Evolutionary conservation across 2,329 filamentous ascomycete species (phyloP), one percentile per base, ranked within the genome.

Genomic region (Xylariomycetidae sp.): DNA sequence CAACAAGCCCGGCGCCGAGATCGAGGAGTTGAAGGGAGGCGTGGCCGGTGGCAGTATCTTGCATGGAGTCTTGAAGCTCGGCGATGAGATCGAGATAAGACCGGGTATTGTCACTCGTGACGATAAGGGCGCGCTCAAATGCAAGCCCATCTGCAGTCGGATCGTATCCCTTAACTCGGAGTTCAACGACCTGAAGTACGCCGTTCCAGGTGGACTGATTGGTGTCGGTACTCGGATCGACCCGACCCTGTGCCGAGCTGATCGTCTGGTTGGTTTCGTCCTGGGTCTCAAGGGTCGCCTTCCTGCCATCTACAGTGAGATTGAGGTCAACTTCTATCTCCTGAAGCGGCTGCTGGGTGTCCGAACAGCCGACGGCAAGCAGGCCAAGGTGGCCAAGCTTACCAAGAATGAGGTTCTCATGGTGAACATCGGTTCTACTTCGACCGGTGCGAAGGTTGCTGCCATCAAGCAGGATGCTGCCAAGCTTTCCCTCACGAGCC

Each of bases 241-340:
- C 60, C 92, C 92, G 40, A 98, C 92, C 5, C 82, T 98, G 33
- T 98, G 92, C 79, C 79, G 92, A 80, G 92, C 92, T 50, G 92
- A 98, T 79, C 90, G 92, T 78, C 79, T 98, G 9, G 92, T 98
- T 50, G 92, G 92, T 61, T 94, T 94, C 76, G 92, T 98, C 32
- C 79, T 98, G 40, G 92, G 92, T 60, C 82, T 95, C 52, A 89
- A 89, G 67, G 92, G 92, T 48, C 80, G 83, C 52, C 79, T 98
- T 16, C 92, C 92, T 31, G 87, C 92, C 58, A 96, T 98, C 62
- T 98, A 96, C 73, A 92, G 83, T 50, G 92, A 98, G 66, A 83
- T 98, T 42, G 92, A 98, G 68, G 89, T 95, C 65, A 96, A 96
- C 77, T 98, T 96, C 74, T 98, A 96, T 76, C 76, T 98, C 42